Conservation (phyloP, 1,139 yeast species). For the Pichia sorboxylosa region DNA sequence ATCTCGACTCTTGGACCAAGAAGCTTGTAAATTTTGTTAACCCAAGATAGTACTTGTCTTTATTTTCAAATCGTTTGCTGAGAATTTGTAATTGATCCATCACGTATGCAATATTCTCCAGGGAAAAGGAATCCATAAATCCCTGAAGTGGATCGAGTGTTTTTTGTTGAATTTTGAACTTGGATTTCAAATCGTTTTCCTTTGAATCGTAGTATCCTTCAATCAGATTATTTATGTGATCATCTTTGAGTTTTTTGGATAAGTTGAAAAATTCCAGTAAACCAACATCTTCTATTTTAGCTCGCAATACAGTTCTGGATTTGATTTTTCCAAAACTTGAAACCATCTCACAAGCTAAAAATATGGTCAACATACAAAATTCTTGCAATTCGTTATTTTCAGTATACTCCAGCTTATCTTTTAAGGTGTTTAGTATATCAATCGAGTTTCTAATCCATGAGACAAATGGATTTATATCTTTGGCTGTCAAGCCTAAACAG, state of each 20-base stretch:
- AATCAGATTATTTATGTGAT: constrained; percentile 34
- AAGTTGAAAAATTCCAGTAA: constrained; percentile 30
- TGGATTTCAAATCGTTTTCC: background rate
- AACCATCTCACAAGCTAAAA: constrained; percentile 33
- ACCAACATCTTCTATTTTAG: constrained; percentile 33
- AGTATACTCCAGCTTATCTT: too few species aligned
- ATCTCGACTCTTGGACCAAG: too few species aligned
- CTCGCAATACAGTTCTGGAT: constrained; percentile 28
- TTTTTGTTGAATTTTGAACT: too few species aligned
- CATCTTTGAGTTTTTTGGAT: constrained; percentile 28
- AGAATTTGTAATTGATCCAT: too few species aligned
- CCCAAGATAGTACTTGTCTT: too few species aligned
- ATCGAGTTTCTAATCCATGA: constrained; percentile 13
- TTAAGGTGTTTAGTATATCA: constrained; percentile 6
- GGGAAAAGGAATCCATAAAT: too few species aligned
- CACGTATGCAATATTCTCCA: too few species aligned
- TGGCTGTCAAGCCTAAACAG: background rate
- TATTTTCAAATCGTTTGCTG: too few species aligned
- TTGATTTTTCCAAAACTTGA: constrained; percentile 26
- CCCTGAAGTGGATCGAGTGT: too few species aligned
- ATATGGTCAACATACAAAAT: constrained; percentile 35
- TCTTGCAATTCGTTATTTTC: too few species aligned
- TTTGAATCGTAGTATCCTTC: constrained; percentile 29
- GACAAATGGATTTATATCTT: constrained; percentile 18
- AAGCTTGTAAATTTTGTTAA: too few species aligned